Conservation (phyloP, 345 rosid species). For the Chamaenerion angustifolium region DNA sequence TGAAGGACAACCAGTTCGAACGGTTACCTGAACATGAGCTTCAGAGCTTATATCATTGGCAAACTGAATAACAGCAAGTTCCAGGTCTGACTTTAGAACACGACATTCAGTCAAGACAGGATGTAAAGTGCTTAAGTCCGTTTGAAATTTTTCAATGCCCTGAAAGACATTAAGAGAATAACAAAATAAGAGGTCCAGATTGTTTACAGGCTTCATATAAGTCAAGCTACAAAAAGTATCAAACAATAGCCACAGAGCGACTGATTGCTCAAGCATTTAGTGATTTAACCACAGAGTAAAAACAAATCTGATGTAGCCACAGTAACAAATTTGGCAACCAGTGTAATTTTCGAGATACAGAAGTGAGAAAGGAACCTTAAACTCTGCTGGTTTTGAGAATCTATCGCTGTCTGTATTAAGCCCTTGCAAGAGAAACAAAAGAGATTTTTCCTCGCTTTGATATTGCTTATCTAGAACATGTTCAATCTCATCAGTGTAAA, state of each 20-base stretch:
- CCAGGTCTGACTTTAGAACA: slow-evolving; percentile 62
- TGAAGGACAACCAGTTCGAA: too few relatives aligned
- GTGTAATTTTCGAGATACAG: slow-evolving; percentile 5
- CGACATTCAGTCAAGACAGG: slow-evolving; percentile 92
- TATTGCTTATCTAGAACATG: slow-evolving; percentile 36
- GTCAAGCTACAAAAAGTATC: too few relatives aligned
- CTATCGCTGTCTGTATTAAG: slow-evolving; percentile 78
- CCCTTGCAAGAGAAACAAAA: slow-evolving; percentile 68
- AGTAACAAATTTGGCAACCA: too few relatives aligned
- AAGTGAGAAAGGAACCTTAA: slow-evolving; percentile 38
- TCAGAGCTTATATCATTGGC: slow-evolving; percentile 95
- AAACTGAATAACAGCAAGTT: slow-evolving; percentile 79
- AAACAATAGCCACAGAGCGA: too few relatives aligned
- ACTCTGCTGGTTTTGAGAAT: slow-evolving; percentile 71
- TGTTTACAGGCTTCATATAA: background rate
- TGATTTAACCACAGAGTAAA: too few relatives aligned
- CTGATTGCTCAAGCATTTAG: too few relatives aligned
- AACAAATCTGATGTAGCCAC: too few relatives aligned
- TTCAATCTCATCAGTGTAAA: slow-evolving; percentile 57
- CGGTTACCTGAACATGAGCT: slow-evolving; percentile 75
- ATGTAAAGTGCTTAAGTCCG: slow-evolving; percentile 61
- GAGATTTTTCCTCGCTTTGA: slow-evolving; percentile 44
- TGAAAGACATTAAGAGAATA: slow-evolving; percentile 9
- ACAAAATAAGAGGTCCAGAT: background rate
- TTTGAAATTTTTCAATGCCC: slow-evolving; percentile 65